These are phyloP conservation scores for Pestalotiopsis sp. DNA, from an alignment of 2,329 filamentous ascomycete genomes.

Conservation along the genomic window DNA sequence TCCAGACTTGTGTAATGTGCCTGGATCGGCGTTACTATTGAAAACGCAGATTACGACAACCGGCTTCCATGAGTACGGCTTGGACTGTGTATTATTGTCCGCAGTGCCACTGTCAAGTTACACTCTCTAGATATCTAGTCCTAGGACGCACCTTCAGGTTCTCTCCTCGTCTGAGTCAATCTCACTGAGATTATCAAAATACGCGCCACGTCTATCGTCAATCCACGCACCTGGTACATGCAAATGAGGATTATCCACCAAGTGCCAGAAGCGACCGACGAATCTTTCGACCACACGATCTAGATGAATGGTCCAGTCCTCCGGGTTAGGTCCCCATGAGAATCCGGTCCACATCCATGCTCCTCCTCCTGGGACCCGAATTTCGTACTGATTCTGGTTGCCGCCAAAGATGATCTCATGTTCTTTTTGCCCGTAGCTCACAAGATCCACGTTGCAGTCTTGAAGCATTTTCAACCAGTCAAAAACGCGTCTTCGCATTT, in stretches of 20 bases:
- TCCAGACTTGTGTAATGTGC: too few species aligned
- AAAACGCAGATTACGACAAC: too few species aligned
- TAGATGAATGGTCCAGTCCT: background rate
- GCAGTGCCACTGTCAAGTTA: too few species aligned
- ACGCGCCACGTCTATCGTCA: background rate
- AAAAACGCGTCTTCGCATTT: background rate
- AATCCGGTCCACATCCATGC: background rate
- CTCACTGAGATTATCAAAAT: too few species aligned
- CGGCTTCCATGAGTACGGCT: too few species aligned
- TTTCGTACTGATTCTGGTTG: too few species aligned
- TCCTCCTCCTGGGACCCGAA: accelerated
- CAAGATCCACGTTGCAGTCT: background rate
- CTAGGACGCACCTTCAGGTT: too few species aligned
- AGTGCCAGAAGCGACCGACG: background rate
- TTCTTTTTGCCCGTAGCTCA: background rate
- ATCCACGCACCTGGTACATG: background rate
- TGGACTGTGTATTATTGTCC: too few species aligned
- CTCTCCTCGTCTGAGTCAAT: background rate
- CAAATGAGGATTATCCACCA: background rate
- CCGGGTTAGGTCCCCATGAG: background rate
- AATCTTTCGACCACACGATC: background rate
- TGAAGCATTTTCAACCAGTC: background rate
- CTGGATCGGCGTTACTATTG: too few species aligned
- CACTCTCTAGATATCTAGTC: background rate
- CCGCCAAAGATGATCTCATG: background rate